These are phyloP conservation scores for Colletotrichum karsti DNA, from an alignment of 2,329 filamentous ascomycete species.

Conservation along the genomic window DNA sequence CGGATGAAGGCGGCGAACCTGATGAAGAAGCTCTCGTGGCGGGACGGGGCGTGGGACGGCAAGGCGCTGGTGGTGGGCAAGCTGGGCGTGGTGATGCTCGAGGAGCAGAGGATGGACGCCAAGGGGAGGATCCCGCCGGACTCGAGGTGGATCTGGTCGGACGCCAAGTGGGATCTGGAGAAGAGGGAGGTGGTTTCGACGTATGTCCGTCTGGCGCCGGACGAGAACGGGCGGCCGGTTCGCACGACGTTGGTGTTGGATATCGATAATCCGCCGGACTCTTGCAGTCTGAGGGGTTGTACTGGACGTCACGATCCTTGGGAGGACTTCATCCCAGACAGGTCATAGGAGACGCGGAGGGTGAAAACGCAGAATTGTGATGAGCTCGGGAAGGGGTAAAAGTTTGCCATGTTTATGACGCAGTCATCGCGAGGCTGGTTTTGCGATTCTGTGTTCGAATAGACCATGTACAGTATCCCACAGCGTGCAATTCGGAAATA, in stretches of 20 bases:
- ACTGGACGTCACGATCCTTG: not conserved
- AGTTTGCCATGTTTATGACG: not conserved
- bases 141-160: slow-evolving; percentile 28
- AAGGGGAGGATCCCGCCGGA: slow-evolving; percentile 23
- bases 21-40: slow-evolving; percentile 27
- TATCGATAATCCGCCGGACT: slow-evolving; percentile 9
- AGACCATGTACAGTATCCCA: not conserved
- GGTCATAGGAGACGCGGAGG: not conserved
- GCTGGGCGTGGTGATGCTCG: slow-evolving; percentile 28
- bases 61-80: slow-evolving; percentile 23
- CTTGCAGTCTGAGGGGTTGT: slow-evolving; percentile 5
- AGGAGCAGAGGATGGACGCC: slow-evolving; percentile 27
- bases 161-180: slow-evolving; percentile 23
- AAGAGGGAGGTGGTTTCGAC: slow-evolving; percentile 17
- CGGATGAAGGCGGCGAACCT: slow-evolving; percentile 25
- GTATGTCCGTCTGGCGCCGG: slow-evolving; percentile 15
- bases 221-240: not conserved
- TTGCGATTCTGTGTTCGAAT: not conserved
- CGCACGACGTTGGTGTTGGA: not conserved
- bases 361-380: not conserved
- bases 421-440: not conserved
- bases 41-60: slow-evolving; percentile 26
- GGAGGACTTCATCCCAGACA: not conserved
- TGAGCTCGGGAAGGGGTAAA: not conserved
- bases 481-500: not conserved